A percentile compares a stretch with the other conserved stretches of the same genome.
These are phyloP conservation scores for Aspergillus sclerotioniger DNA, from an alignment of 495 filamentous ascomycete species.

Conservation along the genomic window DNA sequence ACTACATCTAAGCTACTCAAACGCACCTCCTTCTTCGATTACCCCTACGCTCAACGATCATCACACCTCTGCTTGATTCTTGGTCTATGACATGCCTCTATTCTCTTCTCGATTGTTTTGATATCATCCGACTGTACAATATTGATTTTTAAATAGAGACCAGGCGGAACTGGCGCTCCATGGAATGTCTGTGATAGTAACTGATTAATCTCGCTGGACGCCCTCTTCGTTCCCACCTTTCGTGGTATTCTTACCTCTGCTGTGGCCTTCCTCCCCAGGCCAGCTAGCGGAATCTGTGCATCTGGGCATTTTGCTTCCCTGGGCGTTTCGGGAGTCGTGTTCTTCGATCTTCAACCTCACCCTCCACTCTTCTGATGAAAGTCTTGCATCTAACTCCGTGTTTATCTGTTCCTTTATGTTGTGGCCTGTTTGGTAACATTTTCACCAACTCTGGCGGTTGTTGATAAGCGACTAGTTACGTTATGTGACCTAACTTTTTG, in stretches of 20 bases:
- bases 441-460: neutral
- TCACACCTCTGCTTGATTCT: constrained; percentile 14
- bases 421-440: neutral
- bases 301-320: constrained; percentile 18
- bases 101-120: constrained; percentile 29
- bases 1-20: constrained; percentile 68
- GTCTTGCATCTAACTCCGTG: constrained; percentile 29
- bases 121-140: constrained; percentile 44
- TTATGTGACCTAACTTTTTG: neutral
- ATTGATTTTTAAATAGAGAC: constrained; percentile 39
- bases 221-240: constrained; percentile 22
- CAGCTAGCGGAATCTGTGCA: neutral
- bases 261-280: neutral
- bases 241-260: neutral
- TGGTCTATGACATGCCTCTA: constrained; percentile 14
- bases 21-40: constrained; percentile 7
- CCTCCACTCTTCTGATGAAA: constrained; percentile 32
- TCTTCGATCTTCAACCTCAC: constrained; percentile 18
- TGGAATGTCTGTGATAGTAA: constrained; percentile 34
- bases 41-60: constrained; percentile 13
- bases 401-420: constrained; percentile 12
- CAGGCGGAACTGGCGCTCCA: constrained; percentile 38
- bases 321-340: constrained; percentile 32
- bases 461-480: too few relatives aligned
- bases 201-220: constrained; percentile 22